Percentiles rank a stretch among this genome's conserved stretches.
phyloP scores from a whole-genome alignment of 768 basidiomycete species.

The Pisolithus marmoratus region DNA sequence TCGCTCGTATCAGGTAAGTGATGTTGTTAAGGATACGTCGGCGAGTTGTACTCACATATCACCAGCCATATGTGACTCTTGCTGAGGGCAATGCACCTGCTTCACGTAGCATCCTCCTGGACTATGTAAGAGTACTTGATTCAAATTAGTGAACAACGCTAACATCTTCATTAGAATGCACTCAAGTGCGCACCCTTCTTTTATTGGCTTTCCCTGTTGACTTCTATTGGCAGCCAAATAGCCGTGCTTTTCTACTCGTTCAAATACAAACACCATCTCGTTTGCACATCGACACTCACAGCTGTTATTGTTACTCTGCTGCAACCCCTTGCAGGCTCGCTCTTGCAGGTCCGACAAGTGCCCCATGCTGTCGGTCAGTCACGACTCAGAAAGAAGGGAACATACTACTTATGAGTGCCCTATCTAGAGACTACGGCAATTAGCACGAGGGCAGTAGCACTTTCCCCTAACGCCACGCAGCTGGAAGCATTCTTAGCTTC shows the following conservation, averaged over 20 bases:
- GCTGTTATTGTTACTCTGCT: constrained; percentile 41
- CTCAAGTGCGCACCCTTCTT: constrained; percentile 32
- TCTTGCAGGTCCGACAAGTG: constrained; percentile 24
- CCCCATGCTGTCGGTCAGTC: constrained; percentile 15
- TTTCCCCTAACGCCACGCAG: constrained; percentile 37
- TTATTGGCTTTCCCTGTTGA: constrained; percentile 1
- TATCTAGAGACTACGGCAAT: constrained; percentile 34
- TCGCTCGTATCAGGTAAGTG: constrained; percentile 51
- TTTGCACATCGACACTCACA: constrained; percentile 48
- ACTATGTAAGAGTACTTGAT: constrained; percentile 45
- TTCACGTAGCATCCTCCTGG: constrained; percentile 55
- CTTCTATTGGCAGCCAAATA: constrained; percentile 32
- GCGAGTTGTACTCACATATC: constrained; percentile 3
- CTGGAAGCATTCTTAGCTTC: constrained; percentile 55
- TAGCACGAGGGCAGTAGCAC: constrained; percentile 38
- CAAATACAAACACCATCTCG: constrained; percentile 47
- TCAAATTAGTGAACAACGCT: background rate
- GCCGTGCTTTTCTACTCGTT: constrained; percentile 39
- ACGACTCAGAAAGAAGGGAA: constrained; percentile 7
- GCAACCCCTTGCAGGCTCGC: constrained; percentile 50
- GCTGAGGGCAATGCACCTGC: constrained; percentile 48
- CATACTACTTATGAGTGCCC: background rate
- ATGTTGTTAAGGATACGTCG: background rate
- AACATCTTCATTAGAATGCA: constrained; percentile 30
- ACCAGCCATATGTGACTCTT: constrained; percentile 58